Percentiles rank a stretch among this genome's conserved stretches.
Conservation (phyloP, 2,329 filamentous ascomycete genomes). For the Diaporthe batatas region DNA sequence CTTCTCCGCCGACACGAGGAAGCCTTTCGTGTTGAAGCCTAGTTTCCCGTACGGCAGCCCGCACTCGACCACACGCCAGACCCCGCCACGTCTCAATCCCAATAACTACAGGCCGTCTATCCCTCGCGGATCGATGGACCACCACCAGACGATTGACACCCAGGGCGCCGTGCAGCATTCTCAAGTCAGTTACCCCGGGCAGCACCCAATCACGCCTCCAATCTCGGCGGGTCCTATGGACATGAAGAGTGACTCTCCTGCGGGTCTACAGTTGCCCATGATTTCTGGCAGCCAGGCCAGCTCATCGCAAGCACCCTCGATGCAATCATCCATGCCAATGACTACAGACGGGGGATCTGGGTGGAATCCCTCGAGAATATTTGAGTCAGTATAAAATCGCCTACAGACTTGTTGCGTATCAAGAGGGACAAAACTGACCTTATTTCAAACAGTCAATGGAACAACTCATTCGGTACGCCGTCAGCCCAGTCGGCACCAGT, state of each 20-base stretch:
- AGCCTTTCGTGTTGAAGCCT: conserved; percentile 89
- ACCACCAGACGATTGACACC: conserved; percentile 66
- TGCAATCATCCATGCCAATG: conserved; percentile 69
- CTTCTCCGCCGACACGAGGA: conserved; percentile 87
- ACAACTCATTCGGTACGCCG: conserved; percentile 89
- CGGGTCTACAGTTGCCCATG: conserved; percentile 77
- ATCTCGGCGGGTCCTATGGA: conserved; percentile 80
- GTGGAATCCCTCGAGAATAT: conserved; percentile 91
- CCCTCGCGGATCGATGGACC: conserved; percentile 62
- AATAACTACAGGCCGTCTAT: conserved; percentile 57
- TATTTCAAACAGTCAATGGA: conserved; percentile 81
- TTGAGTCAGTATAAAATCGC: conserved; percentile 76
- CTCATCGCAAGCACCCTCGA: conserved; percentile 64
- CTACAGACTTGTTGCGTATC: no score
- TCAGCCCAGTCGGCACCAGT: conserved; percentile 58
- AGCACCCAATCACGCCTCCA: conserved; percentile 83
- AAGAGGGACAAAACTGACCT: conserved; percentile 41
- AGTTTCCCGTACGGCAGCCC: conserved; percentile 91
- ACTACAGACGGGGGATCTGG: conserved; percentile 68
- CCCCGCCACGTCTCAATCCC: conserved; percentile 69
- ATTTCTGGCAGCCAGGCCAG: conserved; percentile 62
- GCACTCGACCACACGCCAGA: conserved; percentile 72
- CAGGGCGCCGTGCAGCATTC: conserved; percentile 63
- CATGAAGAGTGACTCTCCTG: conserved; percentile 81
- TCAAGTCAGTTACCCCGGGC: conserved; percentile 75